Evolutionary conservation across 108 stramenopile species (phyloP), one percentile per base, ranked within the genome.

Genomic region (Pseudonitzschia delicatissima): DNA sequence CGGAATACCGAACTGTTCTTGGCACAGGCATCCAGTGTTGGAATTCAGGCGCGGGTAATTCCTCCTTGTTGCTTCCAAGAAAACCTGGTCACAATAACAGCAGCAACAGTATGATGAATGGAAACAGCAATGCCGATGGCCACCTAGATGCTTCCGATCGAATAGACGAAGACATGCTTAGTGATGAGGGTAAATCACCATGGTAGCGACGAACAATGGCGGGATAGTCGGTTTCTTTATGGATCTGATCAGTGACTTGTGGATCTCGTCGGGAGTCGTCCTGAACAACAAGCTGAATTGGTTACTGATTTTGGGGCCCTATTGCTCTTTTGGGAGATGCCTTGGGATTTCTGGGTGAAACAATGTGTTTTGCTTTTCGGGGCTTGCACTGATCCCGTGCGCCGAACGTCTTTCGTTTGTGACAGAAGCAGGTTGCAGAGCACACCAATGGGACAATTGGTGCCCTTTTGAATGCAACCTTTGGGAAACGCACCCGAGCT

Each of bases 401-500:
- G 93, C 93, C 15, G 93, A 94, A 75, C 79, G 86, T 37, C 74
- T 94, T 21, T 90, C 88, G 12, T 96, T 89, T 64, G 88, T 93
- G 11, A 96, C 96, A 11, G 96, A 96, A 78, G n/a, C 92, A 96
- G 79, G 92, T 95, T 21, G 93, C 93, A 20, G 76, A 74, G 32
- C 96, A 96, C 64, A 96, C 96, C 53, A 95, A 87, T 53, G 92
- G 91, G 44, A 95, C 93, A 17, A 87, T 96, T 27, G 96, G 93
- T 45, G 96, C 93, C n/a, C 66, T 96, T 31, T 72, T 96, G 23
- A 96, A 96, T 78, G 96, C 93, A 11, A 92, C 96, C 2, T 96
- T 96, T 81, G 96, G n/a, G 96, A 18, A 96, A 96, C 77, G 93
- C 93, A 28, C 91, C 93, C 6, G 96, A 96, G 80, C 53, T 96